Evolutionary conservation across 805 yeast species (phyloP), one percentile per base, ranked within the genome.

Genomic region (Brettanomyces sp.): DNA sequence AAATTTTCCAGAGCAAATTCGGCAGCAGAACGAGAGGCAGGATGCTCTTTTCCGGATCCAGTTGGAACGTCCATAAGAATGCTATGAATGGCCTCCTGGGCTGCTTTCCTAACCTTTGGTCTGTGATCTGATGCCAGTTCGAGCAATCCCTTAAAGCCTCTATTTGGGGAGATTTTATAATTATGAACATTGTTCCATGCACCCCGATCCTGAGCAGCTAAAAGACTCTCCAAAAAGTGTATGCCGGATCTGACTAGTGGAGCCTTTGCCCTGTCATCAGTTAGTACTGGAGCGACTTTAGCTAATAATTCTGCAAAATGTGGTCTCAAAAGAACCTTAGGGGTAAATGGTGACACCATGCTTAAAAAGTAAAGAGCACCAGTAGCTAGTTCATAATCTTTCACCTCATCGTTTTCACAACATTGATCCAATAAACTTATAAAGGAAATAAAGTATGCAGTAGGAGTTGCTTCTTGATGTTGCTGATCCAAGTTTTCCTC

Each of bases 61-160:
- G 84, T 73, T 9, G 96, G 95, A 3, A 85, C 82, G 50, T 74
- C 74, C 2, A 66, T 52, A 49, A 93, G 67, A 30, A 93, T 68
- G 3, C 70, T 73, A 42, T 73, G 66, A n/a, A 93, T 73, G 2
- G 97, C 85, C 47, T 93, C 99, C 56, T 82, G 84, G 1, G 98
- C 95, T 69, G 97, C 82, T 75, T 85, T 87, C 63, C 99, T 79
- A 11, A 93, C 95, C 57, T 93, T 93, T 35, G 99, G 99, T 60
- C 98, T 78, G 41, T 85, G 83, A 64, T 93, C 97, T 39, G 86
- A 66, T 0, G 91, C 78, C 50, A 88, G 72, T 60, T 85, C 88
- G 48, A 90, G 65, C 48, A 90, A 65, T 41, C 91, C 95, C 36
- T 76, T 73, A 48, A 89, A 66, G 39, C 93, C 96, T 70, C 95